These are phyloP conservation scores for Metschnikowia anglica DNA, from an alignment of 805 yeast genomes.

Conservation along the genomic window DNA sequence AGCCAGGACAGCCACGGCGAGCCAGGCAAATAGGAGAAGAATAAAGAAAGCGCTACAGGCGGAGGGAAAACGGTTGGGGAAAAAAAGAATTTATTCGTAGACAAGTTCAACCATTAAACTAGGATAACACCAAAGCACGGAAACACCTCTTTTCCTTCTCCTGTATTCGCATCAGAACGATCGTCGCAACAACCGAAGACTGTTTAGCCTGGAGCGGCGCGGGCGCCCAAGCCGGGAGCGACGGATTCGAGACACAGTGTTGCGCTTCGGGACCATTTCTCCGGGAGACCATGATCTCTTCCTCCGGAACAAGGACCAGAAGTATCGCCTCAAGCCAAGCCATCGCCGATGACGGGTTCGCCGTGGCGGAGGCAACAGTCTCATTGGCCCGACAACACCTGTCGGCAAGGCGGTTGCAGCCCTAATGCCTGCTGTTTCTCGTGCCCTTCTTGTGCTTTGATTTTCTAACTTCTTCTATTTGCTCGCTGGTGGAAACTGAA, in stretches of 20 bases:
- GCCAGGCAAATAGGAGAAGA: no score
- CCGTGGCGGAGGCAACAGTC: constrained; percentile 22
- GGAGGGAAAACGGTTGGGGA: no score
- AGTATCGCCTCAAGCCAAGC: constrained; percentile 13
- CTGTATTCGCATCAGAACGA: neutral
- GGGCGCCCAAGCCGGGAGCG: constrained; percentile 9
- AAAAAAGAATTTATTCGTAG: no score
- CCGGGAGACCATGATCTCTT: neutral
- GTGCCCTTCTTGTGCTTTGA: no score
- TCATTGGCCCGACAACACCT: constrained; percentile 11
- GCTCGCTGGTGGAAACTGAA: no score
- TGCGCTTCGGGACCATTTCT: constrained; percentile 4
- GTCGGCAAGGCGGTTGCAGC: no score
- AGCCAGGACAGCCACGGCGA: no score
- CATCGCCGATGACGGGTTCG: constrained; percentile 16
- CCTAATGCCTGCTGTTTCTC: no score
- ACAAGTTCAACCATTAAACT: no score
- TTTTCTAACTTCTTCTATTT: no score
- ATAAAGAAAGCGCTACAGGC: no score
- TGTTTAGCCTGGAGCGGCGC: constrained; percentile 12
- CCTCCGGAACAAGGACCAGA: constrained; percentile 1
- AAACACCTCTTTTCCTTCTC: neutral
- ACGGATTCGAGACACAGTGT: constrained; percentile 14
- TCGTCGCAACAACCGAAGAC: constrained; percentile 11
- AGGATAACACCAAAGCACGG: neutral